Evolutionary conservation across 2,329 filamentous ascomycete genomes (phyloP), one percentile per base, ranked within the genome.

Genomic region (Colletotrichum simmondsii): DNA sequence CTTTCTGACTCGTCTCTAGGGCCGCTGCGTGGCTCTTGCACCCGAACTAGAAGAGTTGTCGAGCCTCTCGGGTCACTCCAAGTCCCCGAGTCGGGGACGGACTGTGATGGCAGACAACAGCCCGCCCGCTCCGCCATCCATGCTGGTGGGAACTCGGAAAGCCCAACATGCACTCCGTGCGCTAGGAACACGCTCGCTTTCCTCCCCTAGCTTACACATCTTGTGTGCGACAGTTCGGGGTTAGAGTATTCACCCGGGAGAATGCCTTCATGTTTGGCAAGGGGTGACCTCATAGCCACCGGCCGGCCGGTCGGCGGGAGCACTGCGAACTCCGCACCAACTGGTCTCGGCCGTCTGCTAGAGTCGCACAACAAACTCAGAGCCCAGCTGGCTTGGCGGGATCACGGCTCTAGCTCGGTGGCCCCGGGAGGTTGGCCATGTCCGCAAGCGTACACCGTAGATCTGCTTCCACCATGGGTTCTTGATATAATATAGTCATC

Each of bases 271-370:
- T 35, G 16, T 42, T 19, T 42, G 16, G 56, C 66, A 72, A 35
- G 70, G 54, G 26, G 42, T 70, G 60, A 70, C 66, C 66, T 72
- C 66, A 70, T 65, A 10, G 65, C 59, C 70, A 60, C 30, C 35
- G 42, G 32, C 60, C 70, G 70, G 65, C 67, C 65, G 70, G 66
- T 56, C 11, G 52, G 32, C 63, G 65, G 66, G 46, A 35, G 60
- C 53, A 65, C 60, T 46, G 54, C 70, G 14, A 72, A 72, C 70
- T 70, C 70, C 54, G 70, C 59, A 24, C 19, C 19, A 70, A 16
- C 26, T 56, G 28, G 58, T 14, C 46, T 32, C 60, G 26, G 66
- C 66, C 56, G 56, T 56, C 49, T 26, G 32, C 19, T 4, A 26
- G 7, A 28, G 12, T 2, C 49, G 37, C 12, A n/a, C 32, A 19